Percentiles rank a stretch among this genome's conserved stretches.
Conservation (phyloP, 164 flowering plant genomes). For the Vitis rotundifolia region DNA sequence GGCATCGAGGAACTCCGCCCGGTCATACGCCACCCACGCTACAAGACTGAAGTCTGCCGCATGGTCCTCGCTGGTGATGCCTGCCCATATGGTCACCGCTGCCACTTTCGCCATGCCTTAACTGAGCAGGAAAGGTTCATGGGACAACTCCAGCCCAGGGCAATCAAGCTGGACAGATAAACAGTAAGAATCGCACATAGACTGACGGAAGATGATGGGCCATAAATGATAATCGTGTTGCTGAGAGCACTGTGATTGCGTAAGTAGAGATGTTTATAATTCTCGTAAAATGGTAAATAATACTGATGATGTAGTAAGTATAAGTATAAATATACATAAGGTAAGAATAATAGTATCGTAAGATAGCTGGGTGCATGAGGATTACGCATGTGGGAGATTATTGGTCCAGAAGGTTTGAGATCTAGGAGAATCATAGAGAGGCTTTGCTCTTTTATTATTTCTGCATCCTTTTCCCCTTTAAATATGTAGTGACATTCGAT, state of each 20-base stretch:
- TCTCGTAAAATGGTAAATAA: constrained; percentile 8
- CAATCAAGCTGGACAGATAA: constrained; percentile 5
- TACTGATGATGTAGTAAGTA: not conserved
- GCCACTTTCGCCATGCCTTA: constrained; percentile 90
- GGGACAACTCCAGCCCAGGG: constrained; percentile 10
- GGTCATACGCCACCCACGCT: constrained; percentile 91
- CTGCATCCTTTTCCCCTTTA: no score
- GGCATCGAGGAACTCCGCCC: constrained; percentile 91
- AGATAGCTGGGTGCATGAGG: not conserved
- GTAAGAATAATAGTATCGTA: constrained; percentile 6
- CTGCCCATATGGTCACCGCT: constrained; percentile 94
- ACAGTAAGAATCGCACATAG: not conserved
- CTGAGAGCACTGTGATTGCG: not conserved
- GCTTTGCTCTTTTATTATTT: no score
- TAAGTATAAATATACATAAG: not conserved
- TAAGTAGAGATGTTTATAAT: constrained; percentile 12
- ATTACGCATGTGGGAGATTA: not conserved
- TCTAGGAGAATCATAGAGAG: not conserved
- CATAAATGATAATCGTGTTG: no score
- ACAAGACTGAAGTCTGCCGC: constrained; percentile 92
- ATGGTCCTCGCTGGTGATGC: constrained; percentile 77
- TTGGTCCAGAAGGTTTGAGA: not conserved
- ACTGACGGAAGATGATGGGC: not conserved
- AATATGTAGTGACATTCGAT: no score
- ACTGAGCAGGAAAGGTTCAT: constrained; percentile 63